Evolutionary conservation across 352 stramenopile genomes (phyloP).

Genomic region (Thalassiosira oceanica): DNA sequence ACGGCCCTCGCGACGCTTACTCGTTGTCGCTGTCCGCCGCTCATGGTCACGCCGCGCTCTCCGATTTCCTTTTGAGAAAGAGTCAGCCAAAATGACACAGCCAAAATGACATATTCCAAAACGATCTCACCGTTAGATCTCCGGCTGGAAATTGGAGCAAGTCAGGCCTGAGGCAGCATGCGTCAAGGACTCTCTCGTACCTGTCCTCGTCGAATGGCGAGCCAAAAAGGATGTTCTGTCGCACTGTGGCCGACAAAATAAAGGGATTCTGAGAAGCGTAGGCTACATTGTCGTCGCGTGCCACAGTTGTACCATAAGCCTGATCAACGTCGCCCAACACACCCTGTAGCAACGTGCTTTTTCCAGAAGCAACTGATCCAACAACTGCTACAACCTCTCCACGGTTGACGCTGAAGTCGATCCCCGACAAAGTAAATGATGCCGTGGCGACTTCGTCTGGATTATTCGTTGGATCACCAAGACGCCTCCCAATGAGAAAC

Average conservation of each 20-base stretch:
- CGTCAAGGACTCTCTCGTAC: conserved; percentile 53
- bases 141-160: conserved; percentile 42
- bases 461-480: background rate
- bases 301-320: conserved; percentile 8
- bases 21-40: conserved; percentile 59
- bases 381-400: conserved; percentile 35
- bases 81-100: too few relatives aligned
- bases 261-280: conserved; percentile 62
- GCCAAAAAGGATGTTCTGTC: conserved; percentile 74
- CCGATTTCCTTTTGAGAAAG: too few relatives aligned
- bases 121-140: conserved; percentile 51
- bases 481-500: conserved; percentile 36
- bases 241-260: conserved; percentile 69
- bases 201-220: conserved; percentile 46
- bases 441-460: conserved; percentile 1
- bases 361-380: conserved; percentile 30
- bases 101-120: too few relatives aligned
- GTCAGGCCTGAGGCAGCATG: conserved; percentile 45
- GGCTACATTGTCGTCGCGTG: conserved; percentile 12
- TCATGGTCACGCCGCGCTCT: conserved; percentile 62
- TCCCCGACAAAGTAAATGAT: conserved; percentile 16
- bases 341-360: conserved; percentile 61
- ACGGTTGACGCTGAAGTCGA: conserved; percentile 9
- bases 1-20: conserved; percentile 51
- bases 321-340: conserved; percentile 55